phyloP scores from a whole-genome alignment of 192 early-diverging fungal genomes.

The Oehlia diaphana region DNA sequence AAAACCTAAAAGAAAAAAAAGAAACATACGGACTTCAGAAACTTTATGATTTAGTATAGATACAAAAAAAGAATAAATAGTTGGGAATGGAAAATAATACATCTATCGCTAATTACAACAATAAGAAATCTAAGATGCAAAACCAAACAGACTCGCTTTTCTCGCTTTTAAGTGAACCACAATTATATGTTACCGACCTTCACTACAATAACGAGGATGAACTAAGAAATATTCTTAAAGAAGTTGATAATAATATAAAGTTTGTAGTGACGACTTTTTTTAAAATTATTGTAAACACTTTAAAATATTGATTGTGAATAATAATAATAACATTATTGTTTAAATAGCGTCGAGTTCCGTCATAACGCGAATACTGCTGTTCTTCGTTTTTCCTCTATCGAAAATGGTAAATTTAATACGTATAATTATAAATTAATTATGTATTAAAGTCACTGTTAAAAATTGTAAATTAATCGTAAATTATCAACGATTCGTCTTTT shows the following conservation, averaged over 20 bases:
- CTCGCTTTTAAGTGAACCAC: constrained; percentile 9
- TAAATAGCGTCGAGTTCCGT: constrained; percentile 14
- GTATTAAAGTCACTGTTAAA: not conserved
- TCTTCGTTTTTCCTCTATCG: constrained; percentile 34
- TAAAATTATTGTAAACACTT: not conserved
- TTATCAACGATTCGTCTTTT: not conserved
- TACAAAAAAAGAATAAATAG: not conserved
- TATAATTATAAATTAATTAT: not conserved
- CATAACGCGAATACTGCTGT: constrained; percentile 14
- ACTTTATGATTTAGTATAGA: constrained; percentile 21
- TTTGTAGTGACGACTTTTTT: constrained; percentile 4
- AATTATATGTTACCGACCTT: constrained; percentile 30
- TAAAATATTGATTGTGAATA: not conserved
- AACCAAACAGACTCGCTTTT: constrained; percentile 14
- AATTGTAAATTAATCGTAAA: not conserved
- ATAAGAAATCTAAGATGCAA: constrained; percentile 25
- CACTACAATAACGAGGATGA: constrained; percentile 31
- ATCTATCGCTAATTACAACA: not conserved
- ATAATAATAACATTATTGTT: not conserved
- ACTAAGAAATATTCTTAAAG: constrained; percentile 31
- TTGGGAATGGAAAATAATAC: not conserved
- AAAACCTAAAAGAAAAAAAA: constrained; percentile 1
- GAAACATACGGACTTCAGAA: constrained; percentile 12
- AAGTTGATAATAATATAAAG: constrained; percentile 30
- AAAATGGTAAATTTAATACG: constrained; percentile 30